Base-by-base conservation (phyloP, 1,139 yeast genomes). In the Kazachstania sp. region DNA sequence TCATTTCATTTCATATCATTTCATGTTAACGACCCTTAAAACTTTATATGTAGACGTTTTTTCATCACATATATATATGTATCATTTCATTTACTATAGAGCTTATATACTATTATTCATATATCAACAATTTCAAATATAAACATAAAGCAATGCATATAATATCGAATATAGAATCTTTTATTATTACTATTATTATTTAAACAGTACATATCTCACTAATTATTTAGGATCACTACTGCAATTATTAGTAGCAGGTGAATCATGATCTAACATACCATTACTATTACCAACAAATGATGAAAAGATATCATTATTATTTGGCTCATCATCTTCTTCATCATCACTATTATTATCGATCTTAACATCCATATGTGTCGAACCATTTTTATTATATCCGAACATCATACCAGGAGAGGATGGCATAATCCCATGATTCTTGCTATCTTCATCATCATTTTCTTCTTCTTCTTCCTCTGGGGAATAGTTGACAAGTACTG, bases 371-470 rank as follows among this genome's bases (percentile, higher is more conserved):
- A 23, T 23, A 23, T 23, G 28, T 4, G 28, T 23, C 28, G 28
- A 23, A 7, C 2, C 28, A 23, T 23, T 23, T 9, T 23, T 23
- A 23, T 23, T 54, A 40, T 61, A 60, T 30, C 50, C 56, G 43
- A 57, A 62, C 57, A 61, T 59, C 42, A 59, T 59, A 12, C 60
- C 56, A 7, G 67, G 67, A 5, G 66, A 62, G 2, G 67, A 63
- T 9, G 67, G 67, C 50, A 63, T 56, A 9, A 56, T 53, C 32
- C 57, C 56, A 19, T 41, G 45, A 52, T 57, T 41, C 56, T 61
- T 46, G 16, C 54, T 45, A 26, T 30, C 46, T 12, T 49, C 51
- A 3, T 50, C 49, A 11, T 47, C 51, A 26, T 43, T 45, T 5
- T 46, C 50, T 13, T 47, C 49, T 9, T 42, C 50, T 11, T 46